A percentile compares a stretch with the other conserved stretches of the same genome.
These are phyloP conservation scores for Aureococcus anophagefferens DNA, from an alignment of 108 stramenopile species.

Conservation along the genomic window DNA sequence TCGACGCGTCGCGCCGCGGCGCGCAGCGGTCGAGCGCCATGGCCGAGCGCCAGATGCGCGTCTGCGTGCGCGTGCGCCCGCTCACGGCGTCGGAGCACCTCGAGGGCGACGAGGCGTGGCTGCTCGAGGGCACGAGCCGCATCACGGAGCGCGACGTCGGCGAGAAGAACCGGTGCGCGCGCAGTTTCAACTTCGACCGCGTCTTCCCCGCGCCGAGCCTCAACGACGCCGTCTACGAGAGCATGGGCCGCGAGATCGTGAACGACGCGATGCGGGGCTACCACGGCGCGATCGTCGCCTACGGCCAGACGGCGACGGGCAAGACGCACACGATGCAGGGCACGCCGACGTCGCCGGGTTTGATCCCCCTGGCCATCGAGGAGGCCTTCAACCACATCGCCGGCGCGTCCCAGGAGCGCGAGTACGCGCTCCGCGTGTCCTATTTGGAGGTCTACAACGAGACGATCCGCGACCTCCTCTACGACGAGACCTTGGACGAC, in stretches of 20 bases:
- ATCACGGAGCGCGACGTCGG: too few species aligned
- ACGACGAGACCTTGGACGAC: neutral
- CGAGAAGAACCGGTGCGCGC: too few species aligned
- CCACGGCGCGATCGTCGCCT: slow-evolving; percentile 10
- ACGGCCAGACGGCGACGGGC: slow-evolving; percentile 12
- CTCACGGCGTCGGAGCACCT: too few species aligned
- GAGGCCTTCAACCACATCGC: slow-evolving; percentile 9
- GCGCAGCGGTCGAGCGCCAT: too few species aligned
- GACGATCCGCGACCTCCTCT: slow-evolving; percentile 15
- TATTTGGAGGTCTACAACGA: slow-evolving; percentile 20
- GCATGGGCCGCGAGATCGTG: neutral
- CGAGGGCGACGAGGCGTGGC: too few species aligned
- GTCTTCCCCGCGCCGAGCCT: neutral
- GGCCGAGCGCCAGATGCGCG: too few species aligned
- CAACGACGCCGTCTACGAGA: slow-evolving; percentile 6
- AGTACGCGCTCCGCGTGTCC: slow-evolving; percentile 8
- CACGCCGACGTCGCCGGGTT: slow-evolving; percentile 5
- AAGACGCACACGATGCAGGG: slow-evolving; percentile 28
- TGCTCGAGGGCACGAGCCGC: too few species aligned
- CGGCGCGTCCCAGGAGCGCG: neutral
- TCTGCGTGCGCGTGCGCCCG: too few species aligned
- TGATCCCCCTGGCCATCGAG: slow-evolving; percentile 1
- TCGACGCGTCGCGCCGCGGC: too few species aligned
- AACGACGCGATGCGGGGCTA: slow-evolving; percentile 4
- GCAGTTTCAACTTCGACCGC: slow-evolving; percentile 5